These are phyloP conservation scores for Mycena sp. DNA, from an alignment of 1,284 basidiomycete species.

Conservation along the genomic window DNA sequence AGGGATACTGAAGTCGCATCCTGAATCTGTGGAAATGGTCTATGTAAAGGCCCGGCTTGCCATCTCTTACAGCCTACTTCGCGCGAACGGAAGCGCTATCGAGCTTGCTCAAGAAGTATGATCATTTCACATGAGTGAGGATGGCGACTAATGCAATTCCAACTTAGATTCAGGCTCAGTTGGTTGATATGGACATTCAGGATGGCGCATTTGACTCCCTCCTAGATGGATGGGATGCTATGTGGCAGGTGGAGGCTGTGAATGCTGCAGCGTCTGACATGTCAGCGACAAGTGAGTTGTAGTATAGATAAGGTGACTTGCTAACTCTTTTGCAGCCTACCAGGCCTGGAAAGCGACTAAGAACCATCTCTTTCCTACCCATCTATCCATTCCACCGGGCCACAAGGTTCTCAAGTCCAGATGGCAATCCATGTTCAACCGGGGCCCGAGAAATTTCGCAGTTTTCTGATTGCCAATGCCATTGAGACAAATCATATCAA, in stretches of 20 bases:
- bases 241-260: slow-evolving; percentile 7
- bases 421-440: slow-evolving; percentile 29
- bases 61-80: slow-evolving; percentile 1
- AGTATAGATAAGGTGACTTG: background rate
- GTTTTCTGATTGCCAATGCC: slow-evolving; percentile 35
- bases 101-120: too few relatives aligned
- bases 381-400: slow-evolving; percentile 28
- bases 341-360: slow-evolving; percentile 36
- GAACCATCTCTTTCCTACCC: slow-evolving; percentile 34
- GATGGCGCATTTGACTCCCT: slow-evolving; percentile 1
- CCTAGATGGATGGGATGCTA: background rate
- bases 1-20: slow-evolving; percentile 2
- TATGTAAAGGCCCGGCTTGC: slow-evolving; percentile 17
- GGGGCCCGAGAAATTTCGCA: slow-evolving; percentile 25
- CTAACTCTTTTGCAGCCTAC: slow-evolving; percentile 24
- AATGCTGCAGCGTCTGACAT: background rate
- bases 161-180: slow-evolving; percentile 11
- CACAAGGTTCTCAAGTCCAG: slow-evolving; percentile 26
- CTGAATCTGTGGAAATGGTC: slow-evolving; percentile 7
- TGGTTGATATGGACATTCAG: slow-evolving; percentile 12
- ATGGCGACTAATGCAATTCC: background rate
- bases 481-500: slow-evolving; percentile 44
- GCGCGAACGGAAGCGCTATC: slow-evolving; percentile 13
- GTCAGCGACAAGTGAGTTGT: slow-evolving; percentile 1
- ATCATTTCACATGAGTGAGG: background rate